Conservation (phyloP, 1,284 basidiomycete species). For the Pyrrhoderma noxium region DNA sequence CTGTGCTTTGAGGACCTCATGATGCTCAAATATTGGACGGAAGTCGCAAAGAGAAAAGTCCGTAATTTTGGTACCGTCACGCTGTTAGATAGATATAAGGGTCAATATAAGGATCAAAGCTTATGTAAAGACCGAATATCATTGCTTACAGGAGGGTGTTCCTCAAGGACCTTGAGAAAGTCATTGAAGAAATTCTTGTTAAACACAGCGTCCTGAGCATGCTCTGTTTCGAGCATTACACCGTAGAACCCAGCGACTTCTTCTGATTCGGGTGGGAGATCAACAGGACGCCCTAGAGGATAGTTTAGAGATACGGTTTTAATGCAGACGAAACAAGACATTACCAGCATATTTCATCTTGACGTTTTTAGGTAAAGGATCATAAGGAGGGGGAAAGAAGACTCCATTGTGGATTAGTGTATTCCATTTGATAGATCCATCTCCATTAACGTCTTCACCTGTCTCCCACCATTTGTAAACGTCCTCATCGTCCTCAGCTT, state of each 20-base stretch:
- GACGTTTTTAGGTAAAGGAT: slow-evolving; percentile 75
- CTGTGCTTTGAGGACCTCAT: slow-evolving; percentile 87
- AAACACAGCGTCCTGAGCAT: slow-evolving; percentile 85
- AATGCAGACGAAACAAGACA: slow-evolving; percentile 10
- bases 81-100: too few species aligned
- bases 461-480: slow-evolving; percentile 85
- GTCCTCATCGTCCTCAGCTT: slow-evolving; percentile 59
- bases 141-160: slow-evolving; percentile 82
- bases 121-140: too few species aligned
- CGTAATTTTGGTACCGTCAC: slow-evolving; percentile 70
- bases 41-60: slow-evolving; percentile 88
- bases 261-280: slow-evolving; percentile 82
- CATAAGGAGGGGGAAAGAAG: slow-evolving; percentile 92
- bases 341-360: slow-evolving; percentile 96
- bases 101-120: too few species aligned
- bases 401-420: slow-evolving; percentile 93
- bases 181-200: slow-evolving; percentile 96
- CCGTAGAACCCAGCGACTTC: slow-evolving; percentile 98
- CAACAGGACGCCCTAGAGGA: slow-evolving; percentile 62
- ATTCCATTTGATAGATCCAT: slow-evolving; percentile 83
- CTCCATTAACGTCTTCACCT: slow-evolving; percentile 54
- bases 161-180: slow-evolving; percentile 72
- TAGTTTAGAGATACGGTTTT: slow-evolving; percentile 20
- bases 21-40: slow-evolving; percentile 89
- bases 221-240: slow-evolving; percentile 89